Evolutionary conservation across 768 basidiomycete species (phyloP).

Genomic region (Boletus reticulatus): DNA sequence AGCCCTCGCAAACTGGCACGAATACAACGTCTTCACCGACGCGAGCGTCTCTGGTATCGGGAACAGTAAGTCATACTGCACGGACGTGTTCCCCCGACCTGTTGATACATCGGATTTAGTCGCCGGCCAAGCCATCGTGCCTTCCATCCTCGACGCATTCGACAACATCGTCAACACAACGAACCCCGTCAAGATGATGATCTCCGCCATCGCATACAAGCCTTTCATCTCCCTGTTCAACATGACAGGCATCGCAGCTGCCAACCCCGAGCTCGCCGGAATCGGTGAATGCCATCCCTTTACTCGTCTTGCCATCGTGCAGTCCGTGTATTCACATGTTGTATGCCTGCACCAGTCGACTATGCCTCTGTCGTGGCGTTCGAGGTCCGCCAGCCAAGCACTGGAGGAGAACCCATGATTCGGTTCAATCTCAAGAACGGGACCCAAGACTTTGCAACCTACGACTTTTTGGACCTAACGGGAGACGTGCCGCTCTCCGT

Average conservation of each 20-base stretch:
- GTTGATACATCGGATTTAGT: conserved; percentile 38
- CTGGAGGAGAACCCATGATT: conserved; percentile 48
- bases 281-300: conserved; percentile 42
- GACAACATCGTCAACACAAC: conserved; percentile 46
- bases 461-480: conserved; percentile 43
- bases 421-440: conserved; percentile 74
- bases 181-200: conserved; percentile 55
- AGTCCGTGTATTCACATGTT: too few species aligned
- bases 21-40: conserved; percentile 65
- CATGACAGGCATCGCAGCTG: conserved; percentile 58
- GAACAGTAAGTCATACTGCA: conserved; percentile 45
- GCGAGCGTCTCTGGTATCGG: conserved; percentile 54
- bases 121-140: conserved; percentile 62
- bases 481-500: conserved; percentile 54
- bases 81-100: background rate
- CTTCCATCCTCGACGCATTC: conserved; percentile 56
- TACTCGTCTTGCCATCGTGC: background rate
- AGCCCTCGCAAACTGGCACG: conserved; percentile 69
- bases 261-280: conserved; percentile 52
- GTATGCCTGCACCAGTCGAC: conserved; percentile 41
- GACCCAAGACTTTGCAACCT: conserved; percentile 46
- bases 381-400: conserved; percentile 53
- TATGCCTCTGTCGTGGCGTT: conserved; percentile 58
- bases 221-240: conserved; percentile 78
- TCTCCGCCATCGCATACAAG: conserved; percentile 69